Base-by-base conservation (phyloP, 371 early-diverging fungal species). In the Umbelopsis sp. region DNA sequence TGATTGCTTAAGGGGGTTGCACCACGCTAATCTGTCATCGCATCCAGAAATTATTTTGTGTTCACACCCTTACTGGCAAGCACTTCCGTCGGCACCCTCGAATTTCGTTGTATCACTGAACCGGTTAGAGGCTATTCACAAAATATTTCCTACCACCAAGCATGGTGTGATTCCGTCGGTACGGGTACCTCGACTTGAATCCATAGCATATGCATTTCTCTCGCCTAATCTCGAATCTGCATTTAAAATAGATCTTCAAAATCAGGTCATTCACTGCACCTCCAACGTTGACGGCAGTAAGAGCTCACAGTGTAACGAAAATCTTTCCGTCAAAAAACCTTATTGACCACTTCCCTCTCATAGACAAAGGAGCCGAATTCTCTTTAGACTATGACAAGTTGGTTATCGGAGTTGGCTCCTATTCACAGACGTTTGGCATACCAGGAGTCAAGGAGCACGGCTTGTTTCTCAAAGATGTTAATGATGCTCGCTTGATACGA, bases 51-150 rank as follows among this genome's bases (percentile, higher is more conserved):
- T 72, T 87, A 93, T 72, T 94, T 92, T 74, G 75, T 92, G 32
- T 93, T 95, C 72, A 94, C 94, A 45, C 94, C 94, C n/a, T 72
- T 95, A 64, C 80, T 95, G 51, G 92, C 94, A 2, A 87, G 88
- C 68, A 88, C 90, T 18, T 82, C 91, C 0, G 93, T 93, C 9
- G 95, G 95, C 7, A 93, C 95, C 2, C 84, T 95, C 29, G 95
- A 95, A 75, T 91, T 89, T 75, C 85, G 94, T 48, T 91, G 89
- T 68, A 89, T 92, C 67, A 79, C 87, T 29, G 93, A 93, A 72
- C 89, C 92, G 25, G 85, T 91, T 16, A 80, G 91, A 25, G 80
- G 82, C 1, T 86, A 89, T 70, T 79, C 85, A 16, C 80, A 83
- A 32, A 76, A 86, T 9, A 74, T 89, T 45, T 80, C 80, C 70